Evolutionary conservation across 768 basidiomycete species (phyloP), one percentile per base, ranked within the genome.

Genomic region (button mushroom (Agaricus bisporus)): DNA sequence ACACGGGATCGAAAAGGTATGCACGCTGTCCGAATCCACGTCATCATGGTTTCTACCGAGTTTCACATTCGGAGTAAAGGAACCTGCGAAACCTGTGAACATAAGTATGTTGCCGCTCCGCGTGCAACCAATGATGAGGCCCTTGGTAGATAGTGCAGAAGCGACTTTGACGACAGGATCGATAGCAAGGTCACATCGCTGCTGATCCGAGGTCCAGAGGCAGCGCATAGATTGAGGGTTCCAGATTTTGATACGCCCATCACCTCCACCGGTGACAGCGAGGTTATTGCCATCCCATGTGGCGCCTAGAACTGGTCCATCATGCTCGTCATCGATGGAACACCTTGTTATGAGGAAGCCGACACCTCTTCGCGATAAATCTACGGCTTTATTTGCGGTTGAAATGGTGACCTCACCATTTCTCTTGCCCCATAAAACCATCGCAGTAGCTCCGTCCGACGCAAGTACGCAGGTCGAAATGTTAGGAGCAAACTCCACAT

Each of bases 221-320:
- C 83, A 84, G n/a, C 56, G 59, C 12, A 81, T 64, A 3, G 68
- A 68, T 58, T 74, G 79, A 14, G 76, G 68, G 54, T 85, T 78
- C 91, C 91, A 92, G 2, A 93, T 57, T 63, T 91, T 92, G 58
- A 88, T 75, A 20, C 70, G 67, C 0, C 88, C 88, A 58, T 91
- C 88, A 1, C 70, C 63, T 5, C 79, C 81, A 1, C 71, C 82
- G 4, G 82, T 85, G 36, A 81, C 66, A 6, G 56, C 59, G 37
- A 81, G 74, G 14, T 59, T 53, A 26, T 25, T 64, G 15, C 67
- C 63, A 55, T 78, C 75, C 76, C 84, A 88, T 3, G 74, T 62
- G 4, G 80, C 72, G 55, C 84, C 77, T 9, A 73, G 60, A 3
- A 91, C 82, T 0, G 69, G 63, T 5, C 81, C 83, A n/a, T 74